A percentile compares a stretch with the other conserved stretches of the same genome.
These are phyloP conservation scores for Yamadazyma paraphyllophila DNA, from an alignment of 805 yeast species.

Conservation along the genomic window DNA sequence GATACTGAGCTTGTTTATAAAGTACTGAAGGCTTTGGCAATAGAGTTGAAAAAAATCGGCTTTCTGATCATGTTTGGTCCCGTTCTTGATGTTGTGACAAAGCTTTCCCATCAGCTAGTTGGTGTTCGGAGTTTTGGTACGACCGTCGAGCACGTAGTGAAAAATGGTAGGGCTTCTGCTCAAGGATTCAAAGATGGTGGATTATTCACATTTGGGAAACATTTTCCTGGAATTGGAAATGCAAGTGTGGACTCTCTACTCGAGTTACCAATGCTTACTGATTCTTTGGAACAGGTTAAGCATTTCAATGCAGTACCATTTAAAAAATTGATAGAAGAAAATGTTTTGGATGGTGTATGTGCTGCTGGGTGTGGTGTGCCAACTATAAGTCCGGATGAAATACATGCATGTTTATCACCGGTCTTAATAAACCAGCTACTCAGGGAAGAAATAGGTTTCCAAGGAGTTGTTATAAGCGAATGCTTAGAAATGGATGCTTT, in stretches of 20 bases:
- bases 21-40: conserved; percentile 53
- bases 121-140: conserved; percentile 64
- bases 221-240: conserved; percentile 66
- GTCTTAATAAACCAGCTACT: conserved; percentile 48
- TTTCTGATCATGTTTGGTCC: conserved; percentile 58
- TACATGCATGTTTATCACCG: conserved; percentile 62
- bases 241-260: conserved; percentile 56
- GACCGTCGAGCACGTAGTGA: conserved; percentile 56
- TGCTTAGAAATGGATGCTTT: conserved; percentile 64
- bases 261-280: conserved; percentile 59
- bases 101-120: conserved; percentile 52
- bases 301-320: conserved; percentile 52
- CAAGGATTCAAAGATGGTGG: conserved; percentile 56
- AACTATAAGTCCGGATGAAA: conserved; percentile 55
- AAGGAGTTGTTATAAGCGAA: conserved; percentile 58
- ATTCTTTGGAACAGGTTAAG: conserved; percentile 51
- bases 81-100: conserved; percentile 58
- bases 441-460: conserved; percentile 49
- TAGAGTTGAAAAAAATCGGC: conserved; percentile 54
- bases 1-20: conserved; percentile 48
- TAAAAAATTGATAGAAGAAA: conserved; percentile 43
- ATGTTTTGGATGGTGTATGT: conserved; percentile 50
- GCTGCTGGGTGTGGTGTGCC: conserved; percentile 70
- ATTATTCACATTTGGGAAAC: conserved; percentile 55
- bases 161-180: conserved; percentile 51